These are phyloP conservation scores for Lentinus tigrinus DNA, from an alignment of 768 basidiomycete genomes.

Conservation along the genomic window DNA sequence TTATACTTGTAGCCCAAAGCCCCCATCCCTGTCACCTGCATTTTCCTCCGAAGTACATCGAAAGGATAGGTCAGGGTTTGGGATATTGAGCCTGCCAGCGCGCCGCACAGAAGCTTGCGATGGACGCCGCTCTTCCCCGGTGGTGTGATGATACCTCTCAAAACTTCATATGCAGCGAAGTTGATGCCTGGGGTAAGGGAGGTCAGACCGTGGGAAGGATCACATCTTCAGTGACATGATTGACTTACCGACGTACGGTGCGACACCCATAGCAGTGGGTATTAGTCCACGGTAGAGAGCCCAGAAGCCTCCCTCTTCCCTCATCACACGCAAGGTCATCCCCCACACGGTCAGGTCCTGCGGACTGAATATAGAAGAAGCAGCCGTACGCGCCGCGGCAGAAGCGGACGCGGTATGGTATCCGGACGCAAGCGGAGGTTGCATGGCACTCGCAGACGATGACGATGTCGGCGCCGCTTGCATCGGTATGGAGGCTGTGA, in stretches of 20 bases:
- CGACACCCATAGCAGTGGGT: constrained; percentile 85
- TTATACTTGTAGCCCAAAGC: constrained; percentile 63
- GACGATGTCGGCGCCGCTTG: constrained; percentile 25
- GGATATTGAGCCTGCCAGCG: constrained; percentile 87
- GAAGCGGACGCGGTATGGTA: constrained; percentile 54
- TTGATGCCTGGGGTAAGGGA: constrained; percentile 55
- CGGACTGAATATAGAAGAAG: constrained; percentile 39
- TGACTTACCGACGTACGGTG: constrained; percentile 64
- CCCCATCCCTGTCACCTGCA: constrained; percentile 88
- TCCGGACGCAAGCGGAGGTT: constrained; percentile 44
- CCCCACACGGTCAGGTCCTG: constrained; percentile 73
- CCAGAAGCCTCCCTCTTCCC: constrained; percentile 87
- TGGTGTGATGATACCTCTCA: constrained; percentile 75
- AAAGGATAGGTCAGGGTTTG: constrained; percentile 96
- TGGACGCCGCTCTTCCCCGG: constrained; percentile 69
- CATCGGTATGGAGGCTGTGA: constrained; percentile 71
- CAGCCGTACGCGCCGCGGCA: constrained; percentile 24
- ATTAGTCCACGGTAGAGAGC: constrained; percentile 85
- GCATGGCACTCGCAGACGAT: constrained; percentile 25
- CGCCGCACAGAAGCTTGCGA: constrained; percentile 82
- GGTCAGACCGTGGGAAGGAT: constrained; percentile 2
- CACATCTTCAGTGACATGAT: neutral
- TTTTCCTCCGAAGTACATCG: constrained; percentile 91
- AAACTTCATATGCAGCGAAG: constrained; percentile 89
- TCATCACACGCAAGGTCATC: constrained; percentile 89